Conservation (phyloP, 2,329 filamentous ascomycete species). For the Lojkania enalia region DNA sequence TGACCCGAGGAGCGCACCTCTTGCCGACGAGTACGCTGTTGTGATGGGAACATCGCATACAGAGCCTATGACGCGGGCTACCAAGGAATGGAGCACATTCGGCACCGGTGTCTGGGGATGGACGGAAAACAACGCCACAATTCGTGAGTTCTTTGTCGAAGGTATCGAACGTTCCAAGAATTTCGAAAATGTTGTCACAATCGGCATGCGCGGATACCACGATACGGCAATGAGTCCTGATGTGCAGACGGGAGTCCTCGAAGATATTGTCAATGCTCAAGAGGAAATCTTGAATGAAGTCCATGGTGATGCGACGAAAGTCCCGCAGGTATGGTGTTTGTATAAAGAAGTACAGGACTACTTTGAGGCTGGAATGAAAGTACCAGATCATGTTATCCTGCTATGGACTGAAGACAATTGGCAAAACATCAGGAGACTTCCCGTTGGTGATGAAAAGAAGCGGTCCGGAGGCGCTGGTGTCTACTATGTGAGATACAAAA, state of each 20-base stretch:
- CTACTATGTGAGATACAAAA: slow-evolving; percentile 54
- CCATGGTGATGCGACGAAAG: slow-evolving; percentile 55
- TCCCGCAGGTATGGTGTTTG: slow-evolving; percentile 72
- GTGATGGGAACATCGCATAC: slow-evolving; percentile 74
- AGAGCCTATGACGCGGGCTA: slow-evolving; percentile 68
- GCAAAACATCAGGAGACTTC: slow-evolving; percentile 66
- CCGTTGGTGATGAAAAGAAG: slow-evolving; percentile 61
- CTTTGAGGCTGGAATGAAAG: slow-evolving; percentile 64
- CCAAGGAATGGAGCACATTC: slow-evolving; percentile 54
- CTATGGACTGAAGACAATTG: slow-evolving; percentile 73
- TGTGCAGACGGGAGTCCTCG: slow-evolving; percentile 62
- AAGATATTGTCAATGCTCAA: slow-evolving; percentile 64
- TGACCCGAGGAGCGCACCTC: slow-evolving; percentile 67
- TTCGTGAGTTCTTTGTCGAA: slow-evolving; percentile 69
- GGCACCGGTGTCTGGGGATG: slow-evolving; percentile 68
- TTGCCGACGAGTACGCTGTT: slow-evolving; percentile 73
- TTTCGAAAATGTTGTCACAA: slow-evolving; percentile 68
- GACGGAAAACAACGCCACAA: slow-evolving; percentile 68
- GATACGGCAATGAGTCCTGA: slow-evolving; percentile 64
- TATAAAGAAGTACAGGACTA: slow-evolving; percentile 77
- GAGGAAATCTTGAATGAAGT: slow-evolving; percentile 61
- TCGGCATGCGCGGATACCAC: slow-evolving; percentile 70
- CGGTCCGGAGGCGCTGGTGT: slow-evolving; percentile 66
- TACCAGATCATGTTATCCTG: slow-evolving; percentile 68
- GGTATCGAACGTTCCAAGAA: slow-evolving; percentile 67